These are phyloP conservation scores for Starmerella stigmatis DNA, from an alignment of 805 yeast genomes.

Conservation along the genomic window DNA sequence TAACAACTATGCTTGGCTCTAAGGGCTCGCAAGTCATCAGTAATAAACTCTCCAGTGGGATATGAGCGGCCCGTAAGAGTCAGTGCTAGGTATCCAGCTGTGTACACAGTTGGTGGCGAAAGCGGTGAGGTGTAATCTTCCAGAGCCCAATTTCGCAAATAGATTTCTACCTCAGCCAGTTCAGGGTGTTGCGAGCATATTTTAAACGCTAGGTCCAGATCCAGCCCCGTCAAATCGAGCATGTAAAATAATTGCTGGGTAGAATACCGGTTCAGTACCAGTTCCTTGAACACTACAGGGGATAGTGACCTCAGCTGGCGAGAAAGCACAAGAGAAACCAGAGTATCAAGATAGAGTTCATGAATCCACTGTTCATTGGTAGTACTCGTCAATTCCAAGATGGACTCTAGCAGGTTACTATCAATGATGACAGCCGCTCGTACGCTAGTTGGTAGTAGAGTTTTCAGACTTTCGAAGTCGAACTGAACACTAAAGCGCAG, in stretches of 20 bases:
- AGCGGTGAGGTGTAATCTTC: slow-evolving; percentile 47
- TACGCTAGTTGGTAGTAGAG: slow-evolving; percentile 35
- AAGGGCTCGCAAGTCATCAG: slow-evolving; percentile 20
- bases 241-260: slow-evolving; percentile 59
- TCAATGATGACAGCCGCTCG: slow-evolving; percentile 32
- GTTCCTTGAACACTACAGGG: slow-evolving; percentile 50
- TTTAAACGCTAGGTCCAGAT: slow-evolving; percentile 62
- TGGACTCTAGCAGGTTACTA: slow-evolving; percentile 32
- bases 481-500: slow-evolving; percentile 36
- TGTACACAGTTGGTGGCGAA: not conserved
- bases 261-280: slow-evolving; percentile 43
- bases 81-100: slow-evolving; percentile 56
- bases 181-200: slow-evolving; percentile 44
- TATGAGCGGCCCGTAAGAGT: slow-evolving; percentile 67
- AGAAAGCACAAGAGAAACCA: slow-evolving; percentile 44
- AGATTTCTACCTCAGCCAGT: slow-evolving; percentile 53
- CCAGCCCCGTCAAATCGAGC: slow-evolving; percentile 56
- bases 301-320: slow-evolving; percentile 43
- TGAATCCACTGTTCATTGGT: slow-evolving; percentile 26
- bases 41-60: slow-evolving; percentile 50
- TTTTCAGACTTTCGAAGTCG: slow-evolving; percentile 25
- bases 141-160: slow-evolving; percentile 60
- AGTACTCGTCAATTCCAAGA: slow-evolving; percentile 37
- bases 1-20: slow-evolving; percentile 45
- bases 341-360: slow-evolving; percentile 39